Evolutionary conservation across 768 basidiomycete genomes (phyloP), one percentile per base, ranked within the genome.

Genomic region (Xerocomellus chrysenteron): DNA sequence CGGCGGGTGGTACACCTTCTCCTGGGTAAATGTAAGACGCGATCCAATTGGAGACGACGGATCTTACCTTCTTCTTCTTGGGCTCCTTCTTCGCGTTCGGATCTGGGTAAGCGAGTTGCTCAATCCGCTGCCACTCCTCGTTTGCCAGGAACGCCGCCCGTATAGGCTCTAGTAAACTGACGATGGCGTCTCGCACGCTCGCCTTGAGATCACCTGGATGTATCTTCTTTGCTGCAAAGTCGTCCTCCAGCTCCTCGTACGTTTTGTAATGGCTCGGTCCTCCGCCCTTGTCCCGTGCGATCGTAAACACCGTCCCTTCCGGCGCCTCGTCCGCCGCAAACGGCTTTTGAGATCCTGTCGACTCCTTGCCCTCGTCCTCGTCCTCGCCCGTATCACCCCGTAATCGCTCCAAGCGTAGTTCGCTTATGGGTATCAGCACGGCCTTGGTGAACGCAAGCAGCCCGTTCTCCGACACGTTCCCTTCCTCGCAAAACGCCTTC

Each of bases 401-500:
- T 52, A 69, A 56, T 24, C 79, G 80, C 54, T 90, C 88, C 35
- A 87, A 67, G 17, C 89, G 82, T 36, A 97, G 76, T 64, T 90
- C 77, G 67, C 84, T 87, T 63, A 96, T 85, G 33, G 94, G 94
- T 63, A 97, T 90, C 56, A 95, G 71, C n/a, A 96, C 94, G 14
- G 90, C 86, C 62, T 88, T 76, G 58, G 87, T 81, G 76, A 98
- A 98, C 2, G 90, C 78, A 5, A 97, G 81, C 1, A 98, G 76
- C 28, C 93, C 96, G 72, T 99, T 99, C 26, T 90, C 93, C 44
- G 84, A 81, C 49, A 85, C 76, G 67, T 90, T 94, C 16, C 94
- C 95, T 64, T 95, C 93, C 65, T 96, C 94, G 72, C 95, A 98
- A 70, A 96, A 94, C 1, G 97, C 95, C 24, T 79, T 78, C 73